These are phyloP conservation scores for Parafenestella ontariensis DNA, from an alignment of 2,329 filamentous ascomycete genomes.

Conservation along the genomic window DNA sequence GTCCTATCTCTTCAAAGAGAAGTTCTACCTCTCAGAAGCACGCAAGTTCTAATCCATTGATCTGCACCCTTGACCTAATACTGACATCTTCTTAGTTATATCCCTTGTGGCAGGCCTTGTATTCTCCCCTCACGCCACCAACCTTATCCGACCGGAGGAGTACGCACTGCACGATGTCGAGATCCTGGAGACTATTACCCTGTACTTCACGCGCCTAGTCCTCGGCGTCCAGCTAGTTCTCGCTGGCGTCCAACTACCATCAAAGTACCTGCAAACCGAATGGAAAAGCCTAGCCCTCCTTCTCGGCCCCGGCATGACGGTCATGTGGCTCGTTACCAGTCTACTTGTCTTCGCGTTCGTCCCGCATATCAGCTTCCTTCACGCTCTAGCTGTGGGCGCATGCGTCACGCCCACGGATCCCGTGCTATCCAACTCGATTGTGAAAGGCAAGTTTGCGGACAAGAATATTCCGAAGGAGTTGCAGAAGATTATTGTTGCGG, in stretches of 20 bases:
- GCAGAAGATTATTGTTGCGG: constrained; percentile 70
- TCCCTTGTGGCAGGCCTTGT: constrained; percentile 79
- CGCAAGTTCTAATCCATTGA: constrained; percentile 60
- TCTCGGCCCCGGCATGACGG: constrained; percentile 82
- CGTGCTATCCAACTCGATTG: constrained; percentile 84
- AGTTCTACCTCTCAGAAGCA: constrained; percentile 89
- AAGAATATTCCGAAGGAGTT: constrained; percentile 83
- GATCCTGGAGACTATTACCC: constrained; percentile 74
- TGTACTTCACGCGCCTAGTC: constrained; percentile 86
- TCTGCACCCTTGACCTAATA: not conserved
- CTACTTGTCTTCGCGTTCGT: constrained; percentile 79
- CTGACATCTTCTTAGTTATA: constrained; percentile 66
- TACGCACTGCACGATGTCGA: constrained; percentile 68
- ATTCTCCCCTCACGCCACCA: constrained; percentile 79
- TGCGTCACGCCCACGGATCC: constrained; percentile 95
- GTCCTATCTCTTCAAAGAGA: constrained; percentile 88
- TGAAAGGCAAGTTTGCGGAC: constrained; percentile 92
- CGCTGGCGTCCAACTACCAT: constrained; percentile 86
- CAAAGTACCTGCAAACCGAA: constrained; percentile 78
- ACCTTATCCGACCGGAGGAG: constrained; percentile 74
- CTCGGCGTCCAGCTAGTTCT: constrained; percentile 90
- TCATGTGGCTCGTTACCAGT: constrained; percentile 87
- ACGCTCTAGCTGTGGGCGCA: constrained; percentile 80
- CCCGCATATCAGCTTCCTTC: constrained; percentile 73
- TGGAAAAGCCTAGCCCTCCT: constrained; percentile 78